A percentile compares a stretch with the other conserved stretches of the same genome.
phyloP scores from a whole-genome alignment of 1,284 basidiomycete species.

The Fistulinella cinereoalba region DNA sequence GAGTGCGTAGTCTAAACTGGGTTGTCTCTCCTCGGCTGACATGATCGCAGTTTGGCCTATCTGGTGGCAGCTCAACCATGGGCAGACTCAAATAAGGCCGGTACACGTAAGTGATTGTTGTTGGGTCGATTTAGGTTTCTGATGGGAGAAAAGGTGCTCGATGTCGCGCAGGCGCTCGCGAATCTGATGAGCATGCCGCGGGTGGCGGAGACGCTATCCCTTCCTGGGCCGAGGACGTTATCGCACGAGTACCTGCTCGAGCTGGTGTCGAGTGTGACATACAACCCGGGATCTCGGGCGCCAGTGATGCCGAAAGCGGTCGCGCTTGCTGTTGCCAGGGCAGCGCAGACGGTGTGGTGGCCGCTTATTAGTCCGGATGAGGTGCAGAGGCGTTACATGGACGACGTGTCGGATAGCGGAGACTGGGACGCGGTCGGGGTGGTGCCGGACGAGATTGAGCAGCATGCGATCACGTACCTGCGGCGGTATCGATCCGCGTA shows the following conservation, averaged over 20 bases:
- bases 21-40: constrained; percentile 12
- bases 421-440: constrained; percentile 67
- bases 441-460: constrained; percentile 83
- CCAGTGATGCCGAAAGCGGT: constrained; percentile 78
- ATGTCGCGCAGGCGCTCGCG: constrained; percentile 90
- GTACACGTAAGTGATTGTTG: constrained; percentile 69
- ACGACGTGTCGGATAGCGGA: constrained; percentile 68
- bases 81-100: constrained; percentile 83
- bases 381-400: constrained; percentile 82
- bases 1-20: constrained; percentile 48
- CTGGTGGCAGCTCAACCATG: constrained; percentile 92
- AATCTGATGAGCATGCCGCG: constrained; percentile 70
- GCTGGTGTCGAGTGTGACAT: constrained; percentile 79
- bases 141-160: constrained; percentile 62
- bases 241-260: constrained; percentile 84
- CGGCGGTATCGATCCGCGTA: constrained; percentile 85
- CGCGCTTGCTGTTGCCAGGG: constrained; percentile 64
- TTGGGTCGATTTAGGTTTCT: constrained; percentile 3
- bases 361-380: constrained; percentile 91
- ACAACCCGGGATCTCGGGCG: constrained; percentile 64
- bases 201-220: constrained; percentile 68
- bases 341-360: constrained; percentile 87
- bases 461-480: constrained; percentile 88
- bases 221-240: constrained; percentile 88
- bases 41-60: constrained; percentile 73